Conservation (phyloP, 805 yeast genomes). For the Candida jianshihensis region DNA sequence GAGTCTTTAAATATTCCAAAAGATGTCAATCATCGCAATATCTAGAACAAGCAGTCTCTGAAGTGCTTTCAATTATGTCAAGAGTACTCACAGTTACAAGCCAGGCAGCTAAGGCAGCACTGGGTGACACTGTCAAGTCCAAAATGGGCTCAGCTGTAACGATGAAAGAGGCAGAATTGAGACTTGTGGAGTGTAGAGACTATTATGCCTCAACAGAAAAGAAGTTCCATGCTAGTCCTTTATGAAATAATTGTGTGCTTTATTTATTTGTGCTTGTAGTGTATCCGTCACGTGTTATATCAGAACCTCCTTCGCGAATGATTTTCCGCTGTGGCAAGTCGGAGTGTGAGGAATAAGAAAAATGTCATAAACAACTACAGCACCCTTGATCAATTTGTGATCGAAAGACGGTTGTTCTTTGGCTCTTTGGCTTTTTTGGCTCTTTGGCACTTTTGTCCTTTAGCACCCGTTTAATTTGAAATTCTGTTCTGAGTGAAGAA, state of each 20-base stretch:
- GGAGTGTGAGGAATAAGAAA: no score
- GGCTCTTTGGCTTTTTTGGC: no score
- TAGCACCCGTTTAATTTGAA: no score
- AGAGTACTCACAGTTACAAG: constrained; percentile 44
- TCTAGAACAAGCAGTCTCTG: constrained; percentile 36
- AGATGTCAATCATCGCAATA: not conserved
- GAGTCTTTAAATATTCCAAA: constrained; percentile 33
- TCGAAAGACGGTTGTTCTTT: no score
- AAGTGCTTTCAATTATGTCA: constrained; percentile 51
- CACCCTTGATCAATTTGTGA: no score
- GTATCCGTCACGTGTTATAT: no score
- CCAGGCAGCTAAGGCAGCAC: constrained; percentile 26
- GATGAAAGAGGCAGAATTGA: constrained; percentile 69
- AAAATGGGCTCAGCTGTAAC: constrained; percentile 49
- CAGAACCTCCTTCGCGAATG: no score
- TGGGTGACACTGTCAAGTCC: constrained; percentile 36
- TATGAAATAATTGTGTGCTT: not conserved
- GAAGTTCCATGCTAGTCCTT: constrained; percentile 4
- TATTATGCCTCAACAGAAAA: constrained; percentile 13
- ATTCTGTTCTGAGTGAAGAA: not conserved
- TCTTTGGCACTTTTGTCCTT: no score
- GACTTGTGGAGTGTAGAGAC: constrained; percentile 55
- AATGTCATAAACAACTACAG: no score
- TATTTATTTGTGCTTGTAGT: no score
- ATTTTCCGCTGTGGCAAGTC: no score